A percentile compares a stretch with the other conserved stretches of the same genome.
phyloP scores from a whole-genome alignment of 1,284 basidiomycete genomes.

The Microbotryum intermedium region DNA sequence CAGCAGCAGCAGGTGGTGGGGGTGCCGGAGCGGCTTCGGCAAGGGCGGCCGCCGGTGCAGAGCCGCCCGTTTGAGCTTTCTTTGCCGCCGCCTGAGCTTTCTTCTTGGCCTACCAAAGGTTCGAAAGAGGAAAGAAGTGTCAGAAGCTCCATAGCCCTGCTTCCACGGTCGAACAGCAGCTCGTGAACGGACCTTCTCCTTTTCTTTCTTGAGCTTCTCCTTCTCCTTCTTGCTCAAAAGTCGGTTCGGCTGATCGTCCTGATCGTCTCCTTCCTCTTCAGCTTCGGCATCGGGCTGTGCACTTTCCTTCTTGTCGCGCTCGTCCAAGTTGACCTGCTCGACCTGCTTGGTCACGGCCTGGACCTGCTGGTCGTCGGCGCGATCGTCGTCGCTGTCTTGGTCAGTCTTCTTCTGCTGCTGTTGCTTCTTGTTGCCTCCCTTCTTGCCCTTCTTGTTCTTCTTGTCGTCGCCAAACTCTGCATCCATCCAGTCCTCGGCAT shows the following conservation, averaged over 20 bases:
- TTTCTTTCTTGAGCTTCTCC: constrained; percentile 86
- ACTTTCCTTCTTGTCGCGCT: not conserved
- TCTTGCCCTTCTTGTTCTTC: constrained; percentile 47
- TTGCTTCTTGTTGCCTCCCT: constrained; percentile 43
- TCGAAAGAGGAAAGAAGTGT: constrained; percentile 2
- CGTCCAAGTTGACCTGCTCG: constrained; percentile 12
- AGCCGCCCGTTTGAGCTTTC: constrained; percentile 48
- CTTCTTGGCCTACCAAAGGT: constrained; percentile 67
- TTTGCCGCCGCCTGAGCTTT: constrained; percentile 84
- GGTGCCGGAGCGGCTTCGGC: constrained; percentile 29
- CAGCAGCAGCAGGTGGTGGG: constrained; percentile 34
- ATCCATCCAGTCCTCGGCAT: constrained; percentile 57
- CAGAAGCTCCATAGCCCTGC: not conserved
- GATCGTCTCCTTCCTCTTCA: constrained; percentile 42
- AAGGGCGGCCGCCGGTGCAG: constrained; percentile 28
- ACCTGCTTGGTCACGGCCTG: constrained; percentile 20
- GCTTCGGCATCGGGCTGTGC: constrained; percentile 33
- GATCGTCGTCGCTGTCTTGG: not conserved
- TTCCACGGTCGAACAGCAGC: not conserved
- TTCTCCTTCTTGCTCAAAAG: constrained; percentile 84
- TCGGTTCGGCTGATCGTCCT: constrained; percentile 47
- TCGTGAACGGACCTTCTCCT: constrained; percentile 60
- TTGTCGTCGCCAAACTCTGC: constrained; percentile 60
- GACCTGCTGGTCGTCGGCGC: constrained; percentile 31
- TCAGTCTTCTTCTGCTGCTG: constrained; percentile 12